Conservation (phyloP, 768 basidiomycete genomes). For the Leccinum fibrillosum region DNA sequence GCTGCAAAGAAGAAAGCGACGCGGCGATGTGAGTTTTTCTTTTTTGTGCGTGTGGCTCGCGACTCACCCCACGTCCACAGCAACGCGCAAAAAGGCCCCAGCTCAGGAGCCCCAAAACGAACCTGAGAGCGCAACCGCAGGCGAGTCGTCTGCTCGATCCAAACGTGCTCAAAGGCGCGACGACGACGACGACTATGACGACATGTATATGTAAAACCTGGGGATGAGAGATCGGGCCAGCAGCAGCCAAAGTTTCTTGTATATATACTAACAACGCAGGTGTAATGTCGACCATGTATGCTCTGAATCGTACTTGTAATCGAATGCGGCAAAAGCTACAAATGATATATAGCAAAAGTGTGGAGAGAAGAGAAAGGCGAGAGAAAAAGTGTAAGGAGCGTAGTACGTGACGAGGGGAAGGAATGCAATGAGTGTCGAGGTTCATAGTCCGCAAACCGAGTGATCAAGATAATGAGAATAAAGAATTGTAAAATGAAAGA, state of each 20-base stretch:
- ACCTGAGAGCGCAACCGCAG: background rate
- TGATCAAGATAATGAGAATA: background rate
- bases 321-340: conserved; percentile 14
- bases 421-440: conserved; percentile 13
- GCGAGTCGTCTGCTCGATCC: conserved; percentile 2
- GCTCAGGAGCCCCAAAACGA: conserved; percentile 19
- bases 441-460: conserved; percentile 6
- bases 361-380: background rate
- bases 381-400: background rate
- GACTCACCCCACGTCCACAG: conserved; percentile 8
- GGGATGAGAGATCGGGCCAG: background rate
- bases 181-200: conserved; percentile 23
- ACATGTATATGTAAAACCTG: conserved; percentile 22
- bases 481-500: background rate
- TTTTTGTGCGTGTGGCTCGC: background rate
- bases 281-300: conserved; percentile 8
- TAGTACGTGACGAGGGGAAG: background rate
- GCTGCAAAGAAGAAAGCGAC: conserved; percentile 75
- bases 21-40: conserved; percentile 35
- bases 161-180: conserved; percentile 6
- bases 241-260: background rate
- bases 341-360: background rate
- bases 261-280: conserved; percentile 4
- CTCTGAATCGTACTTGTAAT: background rate
- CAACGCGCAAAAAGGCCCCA: conserved; percentile 29